Evolutionary conservation across 139 green algal species (phyloP).

Genomic region (Spirogloea muscicola): DNA sequence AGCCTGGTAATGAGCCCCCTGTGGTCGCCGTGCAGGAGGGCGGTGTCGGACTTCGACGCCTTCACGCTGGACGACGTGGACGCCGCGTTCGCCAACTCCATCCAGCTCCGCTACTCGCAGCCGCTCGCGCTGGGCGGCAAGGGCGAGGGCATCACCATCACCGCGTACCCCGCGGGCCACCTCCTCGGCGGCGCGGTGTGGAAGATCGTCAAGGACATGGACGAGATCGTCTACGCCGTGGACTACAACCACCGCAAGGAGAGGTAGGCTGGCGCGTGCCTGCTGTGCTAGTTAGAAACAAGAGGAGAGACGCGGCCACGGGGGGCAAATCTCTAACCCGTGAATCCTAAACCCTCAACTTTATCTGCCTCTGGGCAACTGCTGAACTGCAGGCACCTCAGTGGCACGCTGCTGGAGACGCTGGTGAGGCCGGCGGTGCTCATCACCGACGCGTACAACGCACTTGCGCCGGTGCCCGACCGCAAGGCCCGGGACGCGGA

Average conservation of each 20-base stretch:
- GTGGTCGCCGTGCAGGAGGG: too few species aligned
- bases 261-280: conserved; percentile 36
- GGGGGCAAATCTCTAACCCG: neutral
- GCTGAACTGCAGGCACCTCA: conserved; percentile 69
- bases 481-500: conserved; percentile 41
- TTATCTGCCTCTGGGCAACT: neutral
- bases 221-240: conserved; percentile 86
- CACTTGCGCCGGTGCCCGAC: neutral
- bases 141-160: conserved; percentile 64
- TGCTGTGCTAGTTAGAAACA: neutral
- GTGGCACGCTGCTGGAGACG: conserved; percentile 56
- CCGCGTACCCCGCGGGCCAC: conserved; percentile 72
- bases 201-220: conserved; percentile 62
- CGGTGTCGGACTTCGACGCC: conserved; percentile 57
- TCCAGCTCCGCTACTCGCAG: conserved; percentile 69
- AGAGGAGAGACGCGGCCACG: neutral
- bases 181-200: conserved; percentile 81
- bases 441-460: conserved; percentile 61
- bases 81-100: conserved; percentile 61
- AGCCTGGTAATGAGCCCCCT: too few species aligned
- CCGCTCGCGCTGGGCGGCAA: conserved; percentile 26
- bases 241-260: conserved; percentile 84
- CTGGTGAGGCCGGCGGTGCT: conserved; percentile 67
- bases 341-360: neutral
- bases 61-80: conserved; percentile 80